Conservation (phyloP, 2,329 filamentous ascomycete species). For the Epichloe sylvatica region DNA sequence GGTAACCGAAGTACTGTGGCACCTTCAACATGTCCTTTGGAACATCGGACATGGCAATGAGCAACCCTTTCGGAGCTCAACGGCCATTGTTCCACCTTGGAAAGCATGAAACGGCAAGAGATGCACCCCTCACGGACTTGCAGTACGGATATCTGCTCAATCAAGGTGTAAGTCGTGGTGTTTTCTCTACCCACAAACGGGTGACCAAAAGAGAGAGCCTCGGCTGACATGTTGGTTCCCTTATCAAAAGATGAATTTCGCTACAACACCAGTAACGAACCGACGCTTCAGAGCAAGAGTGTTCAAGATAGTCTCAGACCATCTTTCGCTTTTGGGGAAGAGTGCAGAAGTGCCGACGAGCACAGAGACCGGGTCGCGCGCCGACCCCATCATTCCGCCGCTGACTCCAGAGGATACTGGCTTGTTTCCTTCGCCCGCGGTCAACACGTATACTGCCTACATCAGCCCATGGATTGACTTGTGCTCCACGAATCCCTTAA, state of each 20-base stretch:
- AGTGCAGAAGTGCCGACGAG: conserved; percentile 24
- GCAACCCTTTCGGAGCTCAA: conserved; percentile 16
- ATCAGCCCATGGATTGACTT: conserved; percentile 91
- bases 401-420: conserved; percentile 69
- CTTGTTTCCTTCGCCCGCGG: conserved; percentile 51
- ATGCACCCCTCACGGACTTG: conserved; percentile 45
- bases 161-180: conserved; percentile 43
- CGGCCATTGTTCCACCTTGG: conserved; percentile 50
- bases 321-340: conserved; percentile 34
- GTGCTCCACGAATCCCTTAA: conserved; percentile 64
- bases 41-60: conserved; percentile 10
- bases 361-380: conserved; percentile 30
- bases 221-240: neutral
- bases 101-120: conserved; percentile 55
- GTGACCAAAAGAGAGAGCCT: neutral
- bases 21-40: conserved; percentile 12
- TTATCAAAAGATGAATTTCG: conserved; percentile 53
- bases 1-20: no score
- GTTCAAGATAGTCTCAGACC: conserved; percentile 43
- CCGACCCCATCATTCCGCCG: conserved; percentile 48
- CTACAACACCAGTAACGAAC: conserved; percentile 68
- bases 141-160: conserved; percentile 56
- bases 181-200: neutral
- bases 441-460: conserved; percentile 62
- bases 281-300: conserved; percentile 56